These are phyloP conservation scores for Heliosperma pusillum DNA, from an alignment of 148 eudicot genomes.

Conservation along the genomic window DNA sequence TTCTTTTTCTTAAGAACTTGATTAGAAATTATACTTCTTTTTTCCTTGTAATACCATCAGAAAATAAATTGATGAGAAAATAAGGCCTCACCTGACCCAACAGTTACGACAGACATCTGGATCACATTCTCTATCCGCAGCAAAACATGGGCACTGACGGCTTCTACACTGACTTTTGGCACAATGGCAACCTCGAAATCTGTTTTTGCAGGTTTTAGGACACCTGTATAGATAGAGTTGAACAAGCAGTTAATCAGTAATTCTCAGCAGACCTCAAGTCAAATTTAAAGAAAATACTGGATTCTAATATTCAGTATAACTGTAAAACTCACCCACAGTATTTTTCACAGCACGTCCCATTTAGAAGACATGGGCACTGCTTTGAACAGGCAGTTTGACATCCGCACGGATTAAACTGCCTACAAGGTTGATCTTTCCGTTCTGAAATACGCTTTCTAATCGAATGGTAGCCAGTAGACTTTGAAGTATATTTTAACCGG, in stretches of 20 bases:
- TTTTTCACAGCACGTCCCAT: constrained; percentile 95
- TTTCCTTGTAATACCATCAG: not conserved
- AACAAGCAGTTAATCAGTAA: not conserved
- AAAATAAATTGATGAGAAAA: not conserved
- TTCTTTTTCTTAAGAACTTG: too few relatives aligned
- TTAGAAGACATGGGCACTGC: constrained; percentile 84
- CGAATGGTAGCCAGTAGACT: constrained; percentile 87
- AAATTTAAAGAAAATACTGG: not conserved
- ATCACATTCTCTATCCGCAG: constrained; percentile 98
- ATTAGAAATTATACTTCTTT: not conserved
- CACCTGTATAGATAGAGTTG: constrained; percentile 45
- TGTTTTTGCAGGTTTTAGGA: constrained; percentile 87
- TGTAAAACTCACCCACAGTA: constrained; percentile 86
- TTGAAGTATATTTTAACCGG: constrained; percentile 92
- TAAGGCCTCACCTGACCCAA: constrained; percentile 81
- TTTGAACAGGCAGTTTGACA: constrained; percentile 90
- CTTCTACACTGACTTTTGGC: constrained; percentile 99
- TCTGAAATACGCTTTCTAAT: constrained; percentile 86
- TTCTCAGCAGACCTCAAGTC: not conserved
- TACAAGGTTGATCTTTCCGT: constrained; percentile 87
- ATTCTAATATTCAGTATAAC: not conserved
- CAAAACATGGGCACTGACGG: constrained; percentile 99
- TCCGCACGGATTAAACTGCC: constrained; percentile 94
- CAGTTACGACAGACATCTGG: constrained; percentile 99
- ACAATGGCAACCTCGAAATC: constrained; percentile 98